Conservation (phyloP, 1,284 basidiomycete species). For the Tranzscheliella williamsii region DNA sequence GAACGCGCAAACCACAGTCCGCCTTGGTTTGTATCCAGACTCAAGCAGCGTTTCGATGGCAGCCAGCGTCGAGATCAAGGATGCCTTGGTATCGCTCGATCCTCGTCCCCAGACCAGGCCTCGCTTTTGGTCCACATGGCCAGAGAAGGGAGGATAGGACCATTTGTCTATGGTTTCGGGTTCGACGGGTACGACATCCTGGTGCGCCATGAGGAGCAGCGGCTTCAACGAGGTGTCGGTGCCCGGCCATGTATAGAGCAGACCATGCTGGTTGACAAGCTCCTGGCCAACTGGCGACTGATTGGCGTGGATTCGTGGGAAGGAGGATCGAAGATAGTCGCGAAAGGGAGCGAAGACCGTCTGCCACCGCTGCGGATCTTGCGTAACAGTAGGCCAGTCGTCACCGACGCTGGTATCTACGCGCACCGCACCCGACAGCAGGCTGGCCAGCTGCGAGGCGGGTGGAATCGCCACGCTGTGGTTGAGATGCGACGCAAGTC, state of each 20-base stretch:
- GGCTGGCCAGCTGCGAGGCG: constrained; percentile 12
- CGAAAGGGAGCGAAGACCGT: constrained; percentile 39
- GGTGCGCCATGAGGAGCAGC: constrained; percentile 70
- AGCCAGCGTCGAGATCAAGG: constrained; percentile 63
- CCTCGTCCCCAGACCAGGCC: constrained; percentile 65
- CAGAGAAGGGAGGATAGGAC: constrained; percentile 65
- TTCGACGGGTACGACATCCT: constrained; percentile 68
- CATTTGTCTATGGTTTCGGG: constrained; percentile 63
- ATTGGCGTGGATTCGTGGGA: constrained; percentile 21
- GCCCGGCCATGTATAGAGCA: constrained; percentile 71
- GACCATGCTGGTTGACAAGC: constrained; percentile 69
- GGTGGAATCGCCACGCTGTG: constrained; percentile 9
- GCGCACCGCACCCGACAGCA: constrained; percentile 38
- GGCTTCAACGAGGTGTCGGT: constrained; percentile 68
- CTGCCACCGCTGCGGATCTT: constrained; percentile 34
- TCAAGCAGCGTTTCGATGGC: constrained; percentile 65
- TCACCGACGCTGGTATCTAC: constrained; percentile 44
- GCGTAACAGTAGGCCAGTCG: constrained; percentile 34
- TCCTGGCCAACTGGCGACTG: constrained; percentile 29
- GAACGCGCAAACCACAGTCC: constrained; percentile 67
- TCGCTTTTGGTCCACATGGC: constrained; percentile 62
- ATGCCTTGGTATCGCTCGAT: constrained; percentile 60
- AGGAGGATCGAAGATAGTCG: constrained; percentile 27
- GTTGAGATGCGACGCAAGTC: constrained; percentile 3
- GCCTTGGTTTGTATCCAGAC: constrained; percentile 60